These are phyloP conservation scores for Endotrypanum monterogeii DNA, from an alignment of 208 protist genomes.

Conservation along the genomic window DNA sequence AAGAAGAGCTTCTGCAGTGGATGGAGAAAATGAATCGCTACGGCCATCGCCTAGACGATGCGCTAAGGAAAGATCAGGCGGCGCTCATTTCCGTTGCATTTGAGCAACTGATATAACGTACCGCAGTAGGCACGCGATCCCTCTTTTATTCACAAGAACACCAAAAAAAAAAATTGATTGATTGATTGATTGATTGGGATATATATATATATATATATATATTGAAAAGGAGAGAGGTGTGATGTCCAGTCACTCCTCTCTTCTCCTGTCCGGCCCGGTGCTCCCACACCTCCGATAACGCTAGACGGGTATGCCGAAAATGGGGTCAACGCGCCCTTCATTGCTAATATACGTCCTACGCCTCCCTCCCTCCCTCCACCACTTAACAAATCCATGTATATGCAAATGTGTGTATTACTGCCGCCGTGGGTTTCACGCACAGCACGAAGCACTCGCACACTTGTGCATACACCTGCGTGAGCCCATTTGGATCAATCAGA, in stretches of 20 bases:
- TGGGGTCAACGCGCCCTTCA: no score
- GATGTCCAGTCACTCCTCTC: no score
- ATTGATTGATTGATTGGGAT: no score
- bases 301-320: no score
- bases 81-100: constrained; percentile 48
- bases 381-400: no score
- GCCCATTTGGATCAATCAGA: neutral
- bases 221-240: no score
- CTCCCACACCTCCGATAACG: no score
- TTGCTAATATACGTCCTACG: no score
- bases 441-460: neutral
- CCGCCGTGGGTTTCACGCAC: neutral
- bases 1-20: constrained; percentile 55
- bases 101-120: constrained; percentile 33
- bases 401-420: neutral
- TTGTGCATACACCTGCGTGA: neutral
- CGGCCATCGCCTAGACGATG: constrained; percentile 40
- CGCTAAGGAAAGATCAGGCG: constrained; percentile 54
- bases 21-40: constrained; percentile 67
- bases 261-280: no score
- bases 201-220: no score
- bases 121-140: neutral
- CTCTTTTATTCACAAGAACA: neutral
- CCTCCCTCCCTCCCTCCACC: no score
- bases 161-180: neutral